phyloP scores from a whole-genome alignment of 2,329 filamentous ascomycete species.

The Hymenoscyphus infarciens region DNA sequence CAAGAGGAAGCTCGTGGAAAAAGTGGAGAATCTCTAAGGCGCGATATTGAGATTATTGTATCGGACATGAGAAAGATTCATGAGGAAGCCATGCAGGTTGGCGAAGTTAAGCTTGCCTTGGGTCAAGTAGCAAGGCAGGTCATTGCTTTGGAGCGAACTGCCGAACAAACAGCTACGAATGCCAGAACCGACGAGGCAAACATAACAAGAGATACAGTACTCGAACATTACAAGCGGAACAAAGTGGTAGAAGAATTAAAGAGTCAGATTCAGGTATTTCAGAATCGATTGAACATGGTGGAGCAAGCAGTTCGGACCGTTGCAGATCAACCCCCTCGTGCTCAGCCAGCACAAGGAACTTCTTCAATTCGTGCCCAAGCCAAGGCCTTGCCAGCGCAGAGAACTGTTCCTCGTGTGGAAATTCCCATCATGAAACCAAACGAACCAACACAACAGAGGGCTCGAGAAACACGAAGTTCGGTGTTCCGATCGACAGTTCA shows the following conservation, averaged over 20 bases:
- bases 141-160: not conserved
- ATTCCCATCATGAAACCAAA: not conserved
- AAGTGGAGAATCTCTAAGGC: slow-evolving; percentile 15
- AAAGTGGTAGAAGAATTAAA: not conserved
- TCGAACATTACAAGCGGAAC: not conserved
- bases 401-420: slow-evolving; percentile 7
- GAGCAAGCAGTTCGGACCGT: not conserved
- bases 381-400: not conserved
- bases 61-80: slow-evolving; percentile 23
- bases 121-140: not conserved
- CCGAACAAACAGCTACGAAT: not conserved
- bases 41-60: slow-evolving; percentile 23
- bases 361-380: not conserved
- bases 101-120: slow-evolving; percentile 27
- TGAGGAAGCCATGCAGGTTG: slow-evolving; percentile 29
- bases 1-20: slow-evolving; percentile 6
- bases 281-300: not conserved
- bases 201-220: not conserved
- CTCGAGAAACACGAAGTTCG: not conserved
- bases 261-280: not conserved
- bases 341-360: not conserved
- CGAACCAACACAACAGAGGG: not conserved
- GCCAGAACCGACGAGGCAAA: not conserved
- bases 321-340: not conserved
- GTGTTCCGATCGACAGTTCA: not conserved